Percentiles rank a stretch among this genome's conserved stretches.
These are phyloP conservation scores for Cordyceps fumosorosea DNA, from an alignment of 2,329 filamentous ascomycete genomes.

Conservation along the genomic window DNA sequence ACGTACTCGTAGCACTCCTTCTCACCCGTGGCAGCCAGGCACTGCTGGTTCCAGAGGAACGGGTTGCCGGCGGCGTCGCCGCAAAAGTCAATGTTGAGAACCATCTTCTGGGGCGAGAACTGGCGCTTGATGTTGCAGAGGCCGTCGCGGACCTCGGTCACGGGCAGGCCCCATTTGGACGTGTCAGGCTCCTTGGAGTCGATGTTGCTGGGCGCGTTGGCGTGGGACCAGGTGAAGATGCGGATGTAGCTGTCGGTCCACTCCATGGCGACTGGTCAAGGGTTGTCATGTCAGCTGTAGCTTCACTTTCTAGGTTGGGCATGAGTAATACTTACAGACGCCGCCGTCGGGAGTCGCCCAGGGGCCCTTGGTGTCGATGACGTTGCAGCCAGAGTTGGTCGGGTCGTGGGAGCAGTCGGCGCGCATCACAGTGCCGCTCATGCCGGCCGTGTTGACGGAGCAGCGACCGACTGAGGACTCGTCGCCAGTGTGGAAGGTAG, in stretches of 20 bases:
- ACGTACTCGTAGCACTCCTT: constrained; percentile 32
- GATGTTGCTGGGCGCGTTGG: constrained; percentile 51
- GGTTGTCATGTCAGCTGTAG: neutral
- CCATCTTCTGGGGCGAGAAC: constrained; percentile 23
- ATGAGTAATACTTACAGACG: constrained; percentile 36
- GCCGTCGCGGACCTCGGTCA: constrained; percentile 18
- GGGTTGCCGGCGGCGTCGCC: neutral
- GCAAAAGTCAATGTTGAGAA: constrained; percentile 20
- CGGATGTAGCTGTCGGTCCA: constrained; percentile 56
- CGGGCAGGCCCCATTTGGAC: constrained; percentile 21
- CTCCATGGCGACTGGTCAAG: constrained; percentile 44
- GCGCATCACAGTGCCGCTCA: neutral
- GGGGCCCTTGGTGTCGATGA: constrained; percentile 30
- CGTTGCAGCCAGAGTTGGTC: constrained; percentile 37
- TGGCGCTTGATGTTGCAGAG: constrained; percentile 22
- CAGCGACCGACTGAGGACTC: constrained; percentile 28
- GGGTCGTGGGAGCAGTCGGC: neutral
- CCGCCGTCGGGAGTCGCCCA: constrained; percentile 33
- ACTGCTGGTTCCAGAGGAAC: constrained; percentile 11
- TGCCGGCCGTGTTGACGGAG: constrained; percentile 29
- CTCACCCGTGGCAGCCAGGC: constrained; percentile 20
- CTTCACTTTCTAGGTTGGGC: neutral
- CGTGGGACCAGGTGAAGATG: constrained; percentile 59
- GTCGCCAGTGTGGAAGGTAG: constrained; percentile 51
- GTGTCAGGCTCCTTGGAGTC: constrained; percentile 22